Conservation (phyloP, 768 basidiomycete genomes). For the Mycena indigotica region DNA sequence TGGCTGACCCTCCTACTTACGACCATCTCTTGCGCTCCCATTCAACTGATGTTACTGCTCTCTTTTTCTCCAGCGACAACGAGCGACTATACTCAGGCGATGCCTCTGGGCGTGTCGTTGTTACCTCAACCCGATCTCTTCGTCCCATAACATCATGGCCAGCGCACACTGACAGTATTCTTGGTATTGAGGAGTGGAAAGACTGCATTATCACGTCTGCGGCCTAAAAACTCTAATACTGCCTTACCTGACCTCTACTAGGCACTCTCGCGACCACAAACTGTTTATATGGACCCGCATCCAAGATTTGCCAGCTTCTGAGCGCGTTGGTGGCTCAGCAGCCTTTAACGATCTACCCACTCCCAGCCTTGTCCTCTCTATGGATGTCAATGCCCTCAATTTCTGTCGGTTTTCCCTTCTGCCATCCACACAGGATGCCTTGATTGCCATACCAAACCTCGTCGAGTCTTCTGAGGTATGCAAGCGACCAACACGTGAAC, state of each 20-base stretch:
- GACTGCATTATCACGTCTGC: slow-evolving; percentile 76
- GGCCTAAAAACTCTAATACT: slow-evolving; percentile 3
- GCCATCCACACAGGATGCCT: slow-evolving; percentile 36
- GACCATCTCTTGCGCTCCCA: slow-evolving; percentile 79
- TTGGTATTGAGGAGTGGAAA: slow-evolving; percentile 79
- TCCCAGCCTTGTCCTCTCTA: slow-evolving; percentile 60
- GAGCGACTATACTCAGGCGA: slow-evolving; percentile 88
- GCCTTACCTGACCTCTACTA: slow-evolving; percentile 31
- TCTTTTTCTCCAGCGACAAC: slow-evolving; percentile 72
- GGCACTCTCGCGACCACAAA: slow-evolving; percentile 87
- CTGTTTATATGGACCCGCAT: slow-evolving; percentile 71
- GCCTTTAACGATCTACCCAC: slow-evolving; percentile 48
- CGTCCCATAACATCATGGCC: slow-evolving; percentile 77
- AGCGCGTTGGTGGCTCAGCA: slow-evolving; percentile 60
- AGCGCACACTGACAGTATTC: slow-evolving; percentile 75
- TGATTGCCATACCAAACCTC: slow-evolving; percentile 85
- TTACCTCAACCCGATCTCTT: slow-evolving; percentile 75
- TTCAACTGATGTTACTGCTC: slow-evolving; percentile 55
- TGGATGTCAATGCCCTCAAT: slow-evolving; percentile 93
- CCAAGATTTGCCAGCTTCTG: slow-evolving; percentile 43
- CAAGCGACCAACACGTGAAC: neutral
- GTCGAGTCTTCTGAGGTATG: slow-evolving; percentile 83
- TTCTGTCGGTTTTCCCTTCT: slow-evolving; percentile 88
- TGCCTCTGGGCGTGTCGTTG: slow-evolving; percentile 69
- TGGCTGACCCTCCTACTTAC: slow-evolving; percentile 50